Percentiles rank a stretch among this genome's conserved stretches.
Evolutionary conservation across 768 basidiomycete species (phyloP).

Genomic region (Pisolithus tinctorius): DNA sequence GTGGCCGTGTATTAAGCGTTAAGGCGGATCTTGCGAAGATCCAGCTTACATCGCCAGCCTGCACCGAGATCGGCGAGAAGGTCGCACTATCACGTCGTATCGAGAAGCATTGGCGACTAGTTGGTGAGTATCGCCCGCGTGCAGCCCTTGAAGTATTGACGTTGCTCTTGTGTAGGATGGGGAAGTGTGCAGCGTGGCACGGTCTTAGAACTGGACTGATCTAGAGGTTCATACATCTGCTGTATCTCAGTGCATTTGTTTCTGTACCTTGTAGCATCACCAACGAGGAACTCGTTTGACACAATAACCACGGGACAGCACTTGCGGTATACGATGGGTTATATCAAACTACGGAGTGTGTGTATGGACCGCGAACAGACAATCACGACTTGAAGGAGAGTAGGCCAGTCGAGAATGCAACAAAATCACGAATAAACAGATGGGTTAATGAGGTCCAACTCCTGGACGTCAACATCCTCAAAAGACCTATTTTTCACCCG

Average conservation of each 20-base stretch:
- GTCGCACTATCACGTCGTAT: slow-evolving; percentile 91
- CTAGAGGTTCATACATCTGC: background rate
- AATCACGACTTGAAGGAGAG: background rate
- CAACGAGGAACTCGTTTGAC: background rate
- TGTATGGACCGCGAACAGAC: background rate
- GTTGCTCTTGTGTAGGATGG: slow-evolving; percentile 34
- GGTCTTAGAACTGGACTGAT: slow-evolving; percentile 69
- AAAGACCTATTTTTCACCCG: slow-evolving; percentile 66
- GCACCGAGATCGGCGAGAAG: slow-evolving; percentile 96
- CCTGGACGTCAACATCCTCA: slow-evolving; percentile 58
- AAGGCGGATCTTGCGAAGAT: slow-evolving; percentile 95
- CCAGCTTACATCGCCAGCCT: slow-evolving; percentile 88
- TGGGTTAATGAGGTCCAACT: slow-evolving; percentile 57
- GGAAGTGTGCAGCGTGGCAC: slow-evolving; percentile 85
- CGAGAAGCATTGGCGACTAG: slow-evolving; percentile 97
- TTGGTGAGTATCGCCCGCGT: slow-evolving; percentile 51
- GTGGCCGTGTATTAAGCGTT: slow-evolving; percentile 89
- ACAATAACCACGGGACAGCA: background rate
- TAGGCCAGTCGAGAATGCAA: background rate
- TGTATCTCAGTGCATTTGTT: background rate
- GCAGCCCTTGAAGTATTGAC: background rate
- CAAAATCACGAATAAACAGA: slow-evolving; percentile 8
- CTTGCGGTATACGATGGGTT: background rate
- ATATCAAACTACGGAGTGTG: background rate
- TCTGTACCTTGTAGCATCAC: background rate